Conservation (phyloP, 371 early-diverging fungal species). For the Mortierella polycephala region DNA sequence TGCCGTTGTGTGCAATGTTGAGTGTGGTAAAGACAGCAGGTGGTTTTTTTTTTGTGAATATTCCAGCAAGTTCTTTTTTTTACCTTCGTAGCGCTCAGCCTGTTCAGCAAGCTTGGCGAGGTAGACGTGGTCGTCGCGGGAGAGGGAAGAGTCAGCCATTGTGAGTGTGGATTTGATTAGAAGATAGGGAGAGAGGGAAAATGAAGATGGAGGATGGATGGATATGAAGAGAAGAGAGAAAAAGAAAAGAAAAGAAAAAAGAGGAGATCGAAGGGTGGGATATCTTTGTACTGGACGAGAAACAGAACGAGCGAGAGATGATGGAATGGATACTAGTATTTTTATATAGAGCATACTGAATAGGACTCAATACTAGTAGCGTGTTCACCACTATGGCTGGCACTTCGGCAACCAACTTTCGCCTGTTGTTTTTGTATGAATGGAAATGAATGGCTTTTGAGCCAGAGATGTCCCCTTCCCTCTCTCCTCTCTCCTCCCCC, state of each 20-base stretch:
- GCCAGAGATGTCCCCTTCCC: not conserved
- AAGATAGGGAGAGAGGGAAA: not conserved
- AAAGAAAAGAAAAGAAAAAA: not conserved
- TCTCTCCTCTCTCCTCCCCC: conserved; percentile 1
- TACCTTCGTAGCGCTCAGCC: conserved; percentile 99
- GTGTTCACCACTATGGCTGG: no score
- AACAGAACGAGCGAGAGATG: conserved; percentile 4
- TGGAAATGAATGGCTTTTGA: not conserved
- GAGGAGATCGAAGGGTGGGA: conserved; percentile 11
- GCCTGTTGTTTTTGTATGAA: not conserved
- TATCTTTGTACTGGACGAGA: not conserved
- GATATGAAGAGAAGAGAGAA: not conserved
- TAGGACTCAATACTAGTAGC: no score
- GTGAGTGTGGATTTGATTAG: no score
- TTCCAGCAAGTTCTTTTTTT: conserved; percentile 54
- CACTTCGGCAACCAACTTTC: no score
- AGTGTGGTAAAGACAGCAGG: no score
- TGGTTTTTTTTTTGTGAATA: no score
- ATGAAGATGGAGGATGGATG: conserved; percentile 6
- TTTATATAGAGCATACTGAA: no score
- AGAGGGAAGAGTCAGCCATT: conserved; percentile 18
- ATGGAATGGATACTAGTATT: not conserved
- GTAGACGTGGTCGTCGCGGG: conserved; percentile 63
- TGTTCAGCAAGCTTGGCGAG: conserved; percentile 99
- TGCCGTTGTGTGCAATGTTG: no score